Evolutionary conservation across 225 moss, liverwort and hornwort species (phyloP).

Genomic region (Polytrichum formosum): DNA sequence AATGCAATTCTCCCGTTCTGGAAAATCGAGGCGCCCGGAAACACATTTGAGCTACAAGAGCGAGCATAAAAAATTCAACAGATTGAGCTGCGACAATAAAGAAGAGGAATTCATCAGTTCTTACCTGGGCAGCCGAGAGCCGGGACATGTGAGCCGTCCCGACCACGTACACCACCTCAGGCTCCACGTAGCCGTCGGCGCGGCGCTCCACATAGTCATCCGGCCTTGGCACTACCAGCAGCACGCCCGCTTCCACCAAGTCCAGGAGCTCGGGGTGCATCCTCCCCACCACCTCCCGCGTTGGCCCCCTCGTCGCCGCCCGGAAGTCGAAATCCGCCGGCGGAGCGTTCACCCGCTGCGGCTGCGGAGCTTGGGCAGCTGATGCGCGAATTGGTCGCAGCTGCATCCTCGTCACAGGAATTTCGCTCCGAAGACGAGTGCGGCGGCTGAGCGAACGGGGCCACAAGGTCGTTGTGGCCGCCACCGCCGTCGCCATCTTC

Average conservation of each 20-base stretch:
- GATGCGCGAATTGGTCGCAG: too few relatives aligned
- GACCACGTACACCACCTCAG: constrained; percentile 70
- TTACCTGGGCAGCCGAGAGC: constrained; percentile 55
- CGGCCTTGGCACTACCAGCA: constrained; percentile 50
- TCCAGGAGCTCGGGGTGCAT: constrained; percentile 64
- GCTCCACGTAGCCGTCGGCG: constrained; percentile 62
- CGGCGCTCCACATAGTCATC: constrained; percentile 57
- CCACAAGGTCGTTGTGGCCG: too few relatives aligned
- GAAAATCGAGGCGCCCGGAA: too few relatives aligned
- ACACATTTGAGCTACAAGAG: too few relatives aligned
- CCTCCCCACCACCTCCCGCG: constrained; percentile 24
- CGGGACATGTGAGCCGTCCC: constrained; percentile 73
- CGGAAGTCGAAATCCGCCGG: constrained; percentile 59
- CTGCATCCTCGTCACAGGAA: too few relatives aligned
- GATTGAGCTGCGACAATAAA: too few relatives aligned
- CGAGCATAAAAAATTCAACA: too few relatives aligned
- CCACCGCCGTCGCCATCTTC: too few relatives aligned
- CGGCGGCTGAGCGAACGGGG: too few relatives aligned
- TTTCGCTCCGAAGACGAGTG: too few relatives aligned
- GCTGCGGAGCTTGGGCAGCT: not conserved
- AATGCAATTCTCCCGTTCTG: too few relatives aligned
- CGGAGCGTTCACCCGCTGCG: constrained; percentile 34
- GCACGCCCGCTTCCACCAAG: constrained; percentile 62
- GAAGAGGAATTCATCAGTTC: not conserved
- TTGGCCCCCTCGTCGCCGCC: constrained; percentile 41